phyloP scores from a whole-genome alignment of 139 green algal genomes.

The Chlorella sp. region DNA sequence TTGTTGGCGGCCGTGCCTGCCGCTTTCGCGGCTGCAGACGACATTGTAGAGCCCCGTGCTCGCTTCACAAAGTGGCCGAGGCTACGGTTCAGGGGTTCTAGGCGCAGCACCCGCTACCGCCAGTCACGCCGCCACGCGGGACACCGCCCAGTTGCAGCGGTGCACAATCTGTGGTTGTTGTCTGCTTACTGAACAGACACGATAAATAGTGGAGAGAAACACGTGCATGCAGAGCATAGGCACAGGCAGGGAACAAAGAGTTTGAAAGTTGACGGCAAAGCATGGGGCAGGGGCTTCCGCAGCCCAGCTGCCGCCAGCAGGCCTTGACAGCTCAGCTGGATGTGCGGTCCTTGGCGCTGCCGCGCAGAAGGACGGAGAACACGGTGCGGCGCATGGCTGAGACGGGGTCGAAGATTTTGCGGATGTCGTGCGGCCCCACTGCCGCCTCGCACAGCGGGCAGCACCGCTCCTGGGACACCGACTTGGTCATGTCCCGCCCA shows the following conservation, averaged over 20 bases:
- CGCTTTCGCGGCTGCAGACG: too few species aligned
- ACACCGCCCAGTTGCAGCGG: too few species aligned
- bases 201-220: not conserved
- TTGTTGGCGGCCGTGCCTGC: too few species aligned
- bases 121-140: too few species aligned
- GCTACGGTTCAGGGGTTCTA: too few species aligned
- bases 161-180: too few species aligned
- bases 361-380: not conserved
- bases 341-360: not conserved
- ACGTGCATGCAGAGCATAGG: not conserved
- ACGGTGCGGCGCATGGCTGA: conserved; percentile 15
- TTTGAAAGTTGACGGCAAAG: not conserved
- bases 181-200: too few species aligned
- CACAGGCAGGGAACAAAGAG: conserved; percentile 4
- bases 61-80: too few species aligned
- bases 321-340: not conserved
- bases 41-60: too few species aligned
- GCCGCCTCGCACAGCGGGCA: conserved; percentile 73
- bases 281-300: not conserved
- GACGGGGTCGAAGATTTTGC: conserved; percentile 28
- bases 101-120: too few species aligned
- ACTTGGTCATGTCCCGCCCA: conserved; percentile 54
- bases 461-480: conserved; percentile 50
- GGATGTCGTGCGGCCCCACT: conserved; percentile 37
- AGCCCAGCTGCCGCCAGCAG: not conserved